These are phyloP conservation scores for Fusarium anguioides DNA, from an alignment of 2,329 filamentous ascomycete genomes.

Conservation along the genomic window DNA sequence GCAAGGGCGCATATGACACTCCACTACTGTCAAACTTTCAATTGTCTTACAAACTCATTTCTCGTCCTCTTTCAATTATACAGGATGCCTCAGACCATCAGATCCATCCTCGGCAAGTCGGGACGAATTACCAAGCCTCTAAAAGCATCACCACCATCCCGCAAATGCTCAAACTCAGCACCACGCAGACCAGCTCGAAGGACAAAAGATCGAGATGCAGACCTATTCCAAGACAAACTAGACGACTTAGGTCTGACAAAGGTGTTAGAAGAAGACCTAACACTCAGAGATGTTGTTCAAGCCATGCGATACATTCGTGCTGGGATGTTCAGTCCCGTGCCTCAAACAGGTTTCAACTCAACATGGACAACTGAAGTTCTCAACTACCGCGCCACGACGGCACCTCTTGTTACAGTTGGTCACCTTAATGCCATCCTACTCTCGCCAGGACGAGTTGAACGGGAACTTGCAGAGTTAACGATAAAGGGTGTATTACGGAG, in stretches of 20 bases:
- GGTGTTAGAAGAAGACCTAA: slow-evolving; percentile 65
- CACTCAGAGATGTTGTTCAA: slow-evolving; percentile 71
- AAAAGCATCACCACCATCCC: slow-evolving; percentile 27
- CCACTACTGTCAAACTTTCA: neutral
- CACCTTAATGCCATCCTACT: slow-evolving; percentile 73
- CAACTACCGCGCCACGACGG: slow-evolving; percentile 67
- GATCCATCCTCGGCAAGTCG: slow-evolving; percentile 53
- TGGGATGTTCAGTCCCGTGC: slow-evolving; percentile 73
- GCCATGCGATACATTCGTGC: slow-evolving; percentile 70
- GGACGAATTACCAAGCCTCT: slow-evolving; percentile 51
- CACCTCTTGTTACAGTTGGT: slow-evolving; percentile 72
- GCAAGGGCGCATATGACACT: slow-evolving; percentile 14
- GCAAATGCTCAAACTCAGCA: slow-evolving; percentile 36
- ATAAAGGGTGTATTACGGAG: slow-evolving; percentile 68
- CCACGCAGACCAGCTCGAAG: slow-evolving; percentile 42
- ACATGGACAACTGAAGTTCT: slow-evolving; percentile 72
- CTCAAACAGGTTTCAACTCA: slow-evolving; percentile 72
- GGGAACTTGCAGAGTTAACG: slow-evolving; percentile 72
- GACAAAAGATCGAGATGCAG: slow-evolving; percentile 41
- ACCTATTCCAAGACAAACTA: slow-evolving; percentile 59
- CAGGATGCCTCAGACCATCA: slow-evolving; percentile 49
- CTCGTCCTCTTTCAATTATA: neutral
- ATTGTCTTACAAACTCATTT: neutral
- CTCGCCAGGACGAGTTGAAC: slow-evolving; percentile 72
- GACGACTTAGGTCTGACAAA: slow-evolving; percentile 69